Percentiles rank a stretch among this genome's conserved stretches.
phyloP scores from a whole-genome alignment of 768 basidiomycete genomes.

The Hemileccinum impolitum region DNA sequence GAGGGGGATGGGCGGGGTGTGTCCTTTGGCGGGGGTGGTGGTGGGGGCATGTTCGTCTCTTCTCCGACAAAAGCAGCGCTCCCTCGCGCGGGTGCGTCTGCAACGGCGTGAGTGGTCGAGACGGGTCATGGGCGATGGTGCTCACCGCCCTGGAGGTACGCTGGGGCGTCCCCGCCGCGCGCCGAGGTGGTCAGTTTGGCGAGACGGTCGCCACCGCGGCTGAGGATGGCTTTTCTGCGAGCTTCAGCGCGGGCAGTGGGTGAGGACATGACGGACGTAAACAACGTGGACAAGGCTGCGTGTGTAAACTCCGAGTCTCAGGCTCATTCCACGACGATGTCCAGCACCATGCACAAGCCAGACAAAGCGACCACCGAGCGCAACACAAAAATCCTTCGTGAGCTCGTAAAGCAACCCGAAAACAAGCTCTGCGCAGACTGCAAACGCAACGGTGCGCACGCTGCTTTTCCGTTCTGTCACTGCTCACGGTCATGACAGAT shows the following conservation, averaged over 20 bases:
- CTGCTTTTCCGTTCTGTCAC: background rate
- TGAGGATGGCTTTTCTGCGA: conserved; percentile 71
- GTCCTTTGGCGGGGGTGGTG: conserved; percentile 19
- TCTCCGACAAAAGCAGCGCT: conserved; percentile 37
- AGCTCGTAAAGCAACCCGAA: conserved; percentile 82
- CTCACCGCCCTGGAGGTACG: conserved; percentile 48
- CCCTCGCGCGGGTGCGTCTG: conserved; percentile 14
- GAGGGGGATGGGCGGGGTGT: conserved; percentile 25
- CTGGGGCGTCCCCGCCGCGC: conserved; percentile 63
- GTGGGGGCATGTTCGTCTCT: conserved; percentile 30
- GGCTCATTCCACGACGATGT: background rate
- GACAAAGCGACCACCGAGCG: conserved; percentile 86
- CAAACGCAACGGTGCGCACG: conserved; percentile 84
- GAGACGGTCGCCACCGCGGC: conserved; percentile 67
- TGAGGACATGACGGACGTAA: conserved; percentile 31
- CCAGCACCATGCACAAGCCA: conserved; percentile 45
- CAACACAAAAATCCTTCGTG: conserved; percentile 74
- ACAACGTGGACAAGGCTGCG: conserved; percentile 5
- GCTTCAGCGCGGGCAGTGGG: conserved; percentile 75
- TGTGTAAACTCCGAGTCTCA: background rate
- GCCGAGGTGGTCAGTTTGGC: conserved; percentile 76
- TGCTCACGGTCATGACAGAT: conserved; percentile 46
- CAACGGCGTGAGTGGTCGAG: background rate
- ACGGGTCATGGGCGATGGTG: background rate
- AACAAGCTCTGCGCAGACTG: conserved; percentile 97